Conservation (phyloP, 2,329 filamentous ascomycete genomes). For the Fusarium praegraminearum region DNA sequence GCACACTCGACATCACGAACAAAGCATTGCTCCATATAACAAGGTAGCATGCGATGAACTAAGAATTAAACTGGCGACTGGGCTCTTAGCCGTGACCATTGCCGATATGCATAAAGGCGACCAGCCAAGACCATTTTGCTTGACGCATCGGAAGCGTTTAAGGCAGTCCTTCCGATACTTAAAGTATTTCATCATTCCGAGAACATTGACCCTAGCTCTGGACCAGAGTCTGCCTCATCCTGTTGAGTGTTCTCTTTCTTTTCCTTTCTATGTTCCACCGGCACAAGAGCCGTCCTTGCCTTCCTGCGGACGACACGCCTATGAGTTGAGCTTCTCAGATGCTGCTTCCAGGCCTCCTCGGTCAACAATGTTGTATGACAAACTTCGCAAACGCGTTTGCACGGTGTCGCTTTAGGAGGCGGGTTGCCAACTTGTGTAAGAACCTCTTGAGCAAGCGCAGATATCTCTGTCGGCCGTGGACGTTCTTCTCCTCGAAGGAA, state of each 20-base stretch:
- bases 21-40: background rate
- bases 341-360: conserved; percentile 61
- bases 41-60: background rate
- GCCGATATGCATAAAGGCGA: background rate
- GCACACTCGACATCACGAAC: background rate
- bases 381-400: conserved; percentile 74
- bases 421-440: conserved; percentile 63
- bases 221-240: conserved; percentile 41
- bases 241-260: conserved; percentile 16
- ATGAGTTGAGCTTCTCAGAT: conserved; percentile 55
- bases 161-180: background rate
- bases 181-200: conserved; percentile 28
- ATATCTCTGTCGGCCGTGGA: conserved; percentile 63
- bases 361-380: conserved; percentile 75
- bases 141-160: background rate
- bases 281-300: conserved; percentile 55
- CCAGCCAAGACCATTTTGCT: background rate
- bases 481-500: conserved; percentile 72
- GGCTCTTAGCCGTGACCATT: background rate
- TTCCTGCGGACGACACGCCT: conserved; percentile 52
- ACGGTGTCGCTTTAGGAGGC: conserved; percentile 65
- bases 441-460: conserved; percentile 62
- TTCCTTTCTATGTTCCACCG: conserved; percentile 39
- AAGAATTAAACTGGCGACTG: background rate
- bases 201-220: conserved; percentile 49